A percentile compares a stretch with the other conserved stretches of the same genome.
These are phyloP conservation scores for Bipolaris cookei DNA, from an alignment of 2,329 filamentous ascomycete species.

Conservation along the genomic window DNA sequence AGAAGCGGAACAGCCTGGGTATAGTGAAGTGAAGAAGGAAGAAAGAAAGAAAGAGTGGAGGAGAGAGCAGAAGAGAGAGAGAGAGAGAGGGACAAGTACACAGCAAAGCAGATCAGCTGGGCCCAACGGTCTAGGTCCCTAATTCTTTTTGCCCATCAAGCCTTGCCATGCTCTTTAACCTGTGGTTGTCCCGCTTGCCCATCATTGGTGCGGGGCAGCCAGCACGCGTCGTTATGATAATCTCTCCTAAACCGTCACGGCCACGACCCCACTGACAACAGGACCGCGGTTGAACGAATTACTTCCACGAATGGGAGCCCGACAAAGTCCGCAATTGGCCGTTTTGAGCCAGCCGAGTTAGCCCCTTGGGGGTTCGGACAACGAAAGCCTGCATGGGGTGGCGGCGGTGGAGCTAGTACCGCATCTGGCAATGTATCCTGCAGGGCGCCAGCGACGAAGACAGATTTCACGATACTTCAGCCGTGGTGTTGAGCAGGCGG, in stretches of 20 bases:
- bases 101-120: conserved; percentile 7
- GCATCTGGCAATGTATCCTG: conserved; percentile 14
- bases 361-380: neutral
- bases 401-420: conserved; percentile 7
- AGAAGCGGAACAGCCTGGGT: neutral
- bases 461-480: conserved; percentile 25
- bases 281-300: conserved; percentile 3
- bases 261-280: conserved; percentile 1
- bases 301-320: conserved; percentile 35
- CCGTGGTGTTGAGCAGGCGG: conserved; percentile 24
- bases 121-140: conserved; percentile 4
- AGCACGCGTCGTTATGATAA: conserved; percentile 2
- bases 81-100: neutral
- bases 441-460: neutral
- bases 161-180: conserved; percentile 10
- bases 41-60: neutral
- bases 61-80: neutral
- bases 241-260: conserved; percentile 5
- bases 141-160: conserved; percentile 1
- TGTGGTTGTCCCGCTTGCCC: conserved; percentile 3
- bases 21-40: neutral
- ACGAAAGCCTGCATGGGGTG: neutral
- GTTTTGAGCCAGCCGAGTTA: neutral
- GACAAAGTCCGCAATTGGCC: conserved; percentile 14
- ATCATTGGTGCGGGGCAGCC: conserved; percentile 14